phyloP scores from a whole-genome alignment of 441 rosid genomes.

The Geranium incanum region DNA sequence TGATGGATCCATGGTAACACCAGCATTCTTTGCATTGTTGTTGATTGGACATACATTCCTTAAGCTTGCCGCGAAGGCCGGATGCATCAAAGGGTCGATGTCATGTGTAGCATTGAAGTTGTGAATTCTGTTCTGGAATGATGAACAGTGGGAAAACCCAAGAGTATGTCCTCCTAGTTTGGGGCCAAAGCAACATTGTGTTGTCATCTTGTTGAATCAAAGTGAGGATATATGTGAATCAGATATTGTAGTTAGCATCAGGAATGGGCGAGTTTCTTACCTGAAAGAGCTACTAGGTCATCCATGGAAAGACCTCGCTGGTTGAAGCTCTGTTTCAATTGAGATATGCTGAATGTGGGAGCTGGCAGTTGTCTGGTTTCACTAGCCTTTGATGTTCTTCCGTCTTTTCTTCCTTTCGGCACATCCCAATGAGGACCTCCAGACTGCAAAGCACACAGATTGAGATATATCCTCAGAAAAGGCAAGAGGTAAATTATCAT shows the following conservation, averaged over 20 bases:
- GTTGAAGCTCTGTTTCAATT: constrained; percentile 48
- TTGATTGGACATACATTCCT: constrained; percentile 34
- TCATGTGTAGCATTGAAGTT: constrained; percentile 35
- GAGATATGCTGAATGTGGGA: constrained; percentile 47
- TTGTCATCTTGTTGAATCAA: not conserved
- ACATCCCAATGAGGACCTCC: constrained; percentile 63
- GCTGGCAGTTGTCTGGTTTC: constrained; percentile 45
- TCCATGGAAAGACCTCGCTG: constrained; percentile 46
- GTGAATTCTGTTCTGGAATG: constrained; percentile 49
- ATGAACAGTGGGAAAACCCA: constrained; percentile 59
- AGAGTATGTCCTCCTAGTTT: constrained; percentile 49
- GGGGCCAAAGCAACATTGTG: not conserved
- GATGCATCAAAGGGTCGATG: constrained; percentile 41
- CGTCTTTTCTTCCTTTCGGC: constrained; percentile 60
- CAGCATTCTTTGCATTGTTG: constrained; percentile 38
- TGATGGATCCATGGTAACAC: constrained; percentile 42
- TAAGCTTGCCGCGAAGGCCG: constrained; percentile 39
- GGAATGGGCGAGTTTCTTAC: constrained; percentile 16
- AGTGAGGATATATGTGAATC: not conserved
- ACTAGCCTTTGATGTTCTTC: constrained; percentile 46
- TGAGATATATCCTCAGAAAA: not conserved
- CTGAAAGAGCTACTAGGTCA: constrained; percentile 53
- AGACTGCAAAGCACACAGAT: constrained; percentile 26
- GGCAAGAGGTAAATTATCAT: not conserved
- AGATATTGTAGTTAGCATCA: not conserved